phyloP scores from a whole-genome alignment of 2,329 filamentous ascomycete species.

The Fusarium nygamai region DNA sequence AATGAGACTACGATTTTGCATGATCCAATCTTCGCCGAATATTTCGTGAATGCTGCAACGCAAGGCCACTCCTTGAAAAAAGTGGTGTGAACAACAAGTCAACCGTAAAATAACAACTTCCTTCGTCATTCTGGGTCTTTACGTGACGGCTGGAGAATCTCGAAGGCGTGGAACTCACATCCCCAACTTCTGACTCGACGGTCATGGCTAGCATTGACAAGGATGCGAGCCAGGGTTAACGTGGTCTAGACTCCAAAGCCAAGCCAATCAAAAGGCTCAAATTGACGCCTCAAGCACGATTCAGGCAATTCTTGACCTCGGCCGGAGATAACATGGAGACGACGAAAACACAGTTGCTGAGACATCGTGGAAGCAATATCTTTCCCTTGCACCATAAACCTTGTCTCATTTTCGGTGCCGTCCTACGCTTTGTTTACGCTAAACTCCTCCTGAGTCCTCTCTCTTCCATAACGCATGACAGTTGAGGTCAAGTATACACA shows the following conservation, averaged over 20 bases:
- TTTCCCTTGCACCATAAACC: background rate
- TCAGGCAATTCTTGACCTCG: background rate
- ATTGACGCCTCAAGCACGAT: background rate
- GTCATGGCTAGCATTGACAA: background rate
- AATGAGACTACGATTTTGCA: background rate
- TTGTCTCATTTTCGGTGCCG: background rate
- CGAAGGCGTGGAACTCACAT: background rate
- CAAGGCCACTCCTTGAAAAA: background rate
- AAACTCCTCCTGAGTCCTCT: background rate
- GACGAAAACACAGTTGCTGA: background rate
- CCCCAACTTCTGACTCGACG: background rate
- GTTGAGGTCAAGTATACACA: background rate
- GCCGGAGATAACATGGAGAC: background rate
- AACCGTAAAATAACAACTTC: background rate
- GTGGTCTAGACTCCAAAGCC: background rate
- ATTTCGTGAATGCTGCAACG: background rate
- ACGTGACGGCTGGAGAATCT: background rate
- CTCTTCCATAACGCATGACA: background rate
- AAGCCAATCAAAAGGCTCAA: background rate
- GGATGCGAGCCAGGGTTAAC: background rate
- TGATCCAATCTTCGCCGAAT: too few relatives aligned
- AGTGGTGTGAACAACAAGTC: background rate
- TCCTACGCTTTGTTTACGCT: background rate
- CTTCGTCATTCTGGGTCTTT: background rate
- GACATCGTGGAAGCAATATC: background rate